Percentiles rank a stretch among this genome's conserved stretches.
Evolutionary conservation across 164 flowering plant species (phyloP).

Genomic region (Vitis cinerea): DNA sequence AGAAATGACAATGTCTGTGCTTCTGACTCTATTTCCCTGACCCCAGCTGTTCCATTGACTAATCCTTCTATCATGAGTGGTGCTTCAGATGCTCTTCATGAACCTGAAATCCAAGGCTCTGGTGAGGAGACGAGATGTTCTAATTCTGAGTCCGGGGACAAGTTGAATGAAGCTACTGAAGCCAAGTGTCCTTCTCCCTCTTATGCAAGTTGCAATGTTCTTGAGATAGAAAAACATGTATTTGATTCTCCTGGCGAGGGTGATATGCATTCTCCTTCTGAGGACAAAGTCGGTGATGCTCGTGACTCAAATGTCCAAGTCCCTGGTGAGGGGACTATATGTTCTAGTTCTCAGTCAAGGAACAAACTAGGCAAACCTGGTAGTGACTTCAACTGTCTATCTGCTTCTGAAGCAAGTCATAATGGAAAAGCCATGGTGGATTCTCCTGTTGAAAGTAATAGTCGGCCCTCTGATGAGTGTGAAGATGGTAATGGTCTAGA

Average conservation of each 20-base stretch:
- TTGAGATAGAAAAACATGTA: constrained; percentile 5
- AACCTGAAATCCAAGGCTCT: constrained; percentile 7
- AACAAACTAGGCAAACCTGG: constrained; percentile 13
- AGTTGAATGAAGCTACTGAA: constrained; percentile 16
- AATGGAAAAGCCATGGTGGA: constrained; percentile 5
- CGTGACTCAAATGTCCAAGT: constrained; percentile 12
- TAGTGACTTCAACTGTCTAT: constrained; percentile 3
- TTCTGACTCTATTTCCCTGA: constrained; percentile 16
- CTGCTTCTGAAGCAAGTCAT: constrained; percentile 9
- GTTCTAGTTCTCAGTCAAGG: constrained; percentile 4
- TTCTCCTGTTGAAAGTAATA: background rate
- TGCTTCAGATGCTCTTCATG: constrained; percentile 24
- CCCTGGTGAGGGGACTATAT: background rate
- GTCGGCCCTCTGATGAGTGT: background rate
- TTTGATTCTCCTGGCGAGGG: background rate
- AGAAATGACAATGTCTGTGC: constrained; percentile 19
- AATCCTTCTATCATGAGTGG: constrained; percentile 18
- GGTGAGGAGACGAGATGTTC: background rate
- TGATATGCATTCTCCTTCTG: background rate
- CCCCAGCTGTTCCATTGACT: constrained; percentile 10
- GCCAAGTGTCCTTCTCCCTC: constrained; percentile 9
- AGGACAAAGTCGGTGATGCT: constrained; percentile 14
- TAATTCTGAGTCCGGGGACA: constrained; percentile 6
- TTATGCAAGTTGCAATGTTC: constrained; percentile 2
- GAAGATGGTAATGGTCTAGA: background rate